Percentiles rank a stretch among this genome's conserved stretches.
These are phyloP conservation scores for Diutina catenulata DNA, from an alignment of 1,139 yeast genomes.

Conservation along the genomic window DNA sequence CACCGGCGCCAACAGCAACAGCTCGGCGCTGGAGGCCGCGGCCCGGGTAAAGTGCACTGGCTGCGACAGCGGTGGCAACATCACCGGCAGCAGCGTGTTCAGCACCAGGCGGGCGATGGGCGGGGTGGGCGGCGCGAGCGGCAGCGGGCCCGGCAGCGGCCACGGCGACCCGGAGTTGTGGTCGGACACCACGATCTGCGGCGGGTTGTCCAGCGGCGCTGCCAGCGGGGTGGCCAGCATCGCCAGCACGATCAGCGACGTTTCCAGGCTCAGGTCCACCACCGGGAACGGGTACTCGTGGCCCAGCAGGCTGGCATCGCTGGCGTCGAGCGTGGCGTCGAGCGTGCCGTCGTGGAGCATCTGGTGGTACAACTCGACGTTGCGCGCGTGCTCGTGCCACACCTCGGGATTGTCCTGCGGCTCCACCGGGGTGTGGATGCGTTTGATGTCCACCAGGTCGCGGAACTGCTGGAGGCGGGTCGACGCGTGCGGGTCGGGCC, in stretches of 20 bases:
- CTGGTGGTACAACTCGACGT: not conserved
- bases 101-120: not conserved
- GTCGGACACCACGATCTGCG: conserved; percentile 1
- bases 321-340: not conserved
- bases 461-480: conserved; percentile 13
- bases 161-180: not conserved
- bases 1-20: not conserved
- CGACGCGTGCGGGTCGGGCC: conserved; percentile 10
- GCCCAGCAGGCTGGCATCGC: not conserved
- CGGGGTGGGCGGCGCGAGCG: not conserved
- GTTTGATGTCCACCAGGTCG: conserved; percentile 13
- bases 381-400: not conserved
- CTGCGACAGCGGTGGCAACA: not conserved
- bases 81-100: not conserved
- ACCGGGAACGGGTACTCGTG: not conserved
- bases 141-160: not conserved
- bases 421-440: not conserved
- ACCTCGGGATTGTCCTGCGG: not conserved
- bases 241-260: not conserved
- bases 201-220: not conserved
- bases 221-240: not conserved
- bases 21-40: not conserved
- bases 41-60: not conserved
- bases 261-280: not conserved
- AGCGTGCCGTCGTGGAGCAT: not conserved